Percentiles rank a stretch among this genome's conserved stretches.
Evolutionary conservation across 352 stramenopile species (phyloP).

Genomic region (Phytophthora kernoviae): DNA sequence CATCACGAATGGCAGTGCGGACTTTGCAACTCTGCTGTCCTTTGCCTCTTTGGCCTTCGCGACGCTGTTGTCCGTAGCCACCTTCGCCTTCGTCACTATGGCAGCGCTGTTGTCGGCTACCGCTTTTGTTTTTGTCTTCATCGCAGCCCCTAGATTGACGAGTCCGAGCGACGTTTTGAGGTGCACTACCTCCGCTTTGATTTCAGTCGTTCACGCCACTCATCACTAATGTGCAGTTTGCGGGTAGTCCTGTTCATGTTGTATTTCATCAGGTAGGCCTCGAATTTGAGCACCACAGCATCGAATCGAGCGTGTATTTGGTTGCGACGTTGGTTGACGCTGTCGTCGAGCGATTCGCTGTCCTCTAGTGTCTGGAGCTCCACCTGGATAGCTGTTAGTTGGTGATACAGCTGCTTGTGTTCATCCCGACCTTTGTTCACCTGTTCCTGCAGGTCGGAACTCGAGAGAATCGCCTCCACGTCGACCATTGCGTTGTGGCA

Average conservation of each 20-base stretch:
- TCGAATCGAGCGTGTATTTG: not conserved
- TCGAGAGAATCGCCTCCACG: not conserved
- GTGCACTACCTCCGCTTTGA: constrained; percentile 1
- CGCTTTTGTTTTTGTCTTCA: not conserved
- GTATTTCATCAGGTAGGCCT: not conserved
- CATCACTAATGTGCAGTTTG: not conserved
- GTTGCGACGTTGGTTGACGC: not conserved
- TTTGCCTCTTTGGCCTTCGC: not conserved
- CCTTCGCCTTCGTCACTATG: not conserved
- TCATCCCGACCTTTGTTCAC: not conserved
- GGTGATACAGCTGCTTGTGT: not conserved
- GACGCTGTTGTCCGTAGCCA: not conserved
- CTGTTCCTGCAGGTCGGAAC: not conserved
- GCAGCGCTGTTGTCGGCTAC: not conserved
- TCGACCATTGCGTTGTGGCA: not conserved
- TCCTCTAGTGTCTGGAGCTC: not conserved
- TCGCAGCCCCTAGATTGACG: not conserved
- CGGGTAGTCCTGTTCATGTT: not conserved
- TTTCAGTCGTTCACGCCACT: not conserved
- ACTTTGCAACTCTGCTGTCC: not conserved
- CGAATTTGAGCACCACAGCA: not conserved
- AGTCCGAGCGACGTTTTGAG: constrained; percentile 1
- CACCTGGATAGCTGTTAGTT: not conserved
- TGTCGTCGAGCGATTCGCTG: not conserved
- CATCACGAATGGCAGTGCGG: not conserved